A percentile compares a stretch with the other conserved stretches of the same genome.
phyloP scores from a whole-genome alignment of 169 alveolate species.

The Plasmodium yoelii region DNA sequence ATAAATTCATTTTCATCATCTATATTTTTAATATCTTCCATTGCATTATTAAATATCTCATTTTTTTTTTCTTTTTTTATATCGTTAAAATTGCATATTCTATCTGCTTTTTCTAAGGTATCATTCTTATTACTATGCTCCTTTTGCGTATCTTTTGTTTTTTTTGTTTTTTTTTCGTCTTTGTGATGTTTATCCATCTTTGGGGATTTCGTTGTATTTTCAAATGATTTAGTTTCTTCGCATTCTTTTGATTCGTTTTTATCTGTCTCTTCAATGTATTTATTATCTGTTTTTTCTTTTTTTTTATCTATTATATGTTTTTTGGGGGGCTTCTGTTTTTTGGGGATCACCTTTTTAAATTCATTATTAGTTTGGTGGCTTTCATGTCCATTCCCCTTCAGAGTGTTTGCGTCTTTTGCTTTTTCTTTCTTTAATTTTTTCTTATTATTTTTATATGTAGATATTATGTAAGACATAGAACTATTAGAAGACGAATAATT shows the following conservation, averaged over 20 bases:
- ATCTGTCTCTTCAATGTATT: background rate
- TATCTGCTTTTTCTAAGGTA: background rate
- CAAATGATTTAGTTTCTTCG: background rate
- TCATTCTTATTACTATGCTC: background rate
- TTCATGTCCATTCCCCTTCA: background rate
- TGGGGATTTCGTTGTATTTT: background rate
- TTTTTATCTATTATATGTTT: background rate
- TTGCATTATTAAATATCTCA: background rate
- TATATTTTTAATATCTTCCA: background rate
- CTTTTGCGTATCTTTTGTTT: background rate
- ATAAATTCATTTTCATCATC: background rate
- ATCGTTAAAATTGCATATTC: background rate
- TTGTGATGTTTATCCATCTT: background rate
- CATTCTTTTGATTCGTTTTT: background rate
- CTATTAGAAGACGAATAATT: conserved; percentile 46
- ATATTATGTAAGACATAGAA: conserved; percentile 44
- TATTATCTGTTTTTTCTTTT: background rate
- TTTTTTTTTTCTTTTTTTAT: conserved; percentile 11
- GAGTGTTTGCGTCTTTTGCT: background rate
- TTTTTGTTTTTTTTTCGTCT: background rate
- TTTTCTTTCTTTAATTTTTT: conserved; percentile 31
- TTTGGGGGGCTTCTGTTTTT: conserved; percentile 3
- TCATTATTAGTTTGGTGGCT: background rate
- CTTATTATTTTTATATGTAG: conserved; percentile 35
- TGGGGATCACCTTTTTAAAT: background rate